These are phyloP conservation scores for Lachancea fermentati DNA, from an alignment of 805 yeast species.

Conservation along the genomic window DNA sequence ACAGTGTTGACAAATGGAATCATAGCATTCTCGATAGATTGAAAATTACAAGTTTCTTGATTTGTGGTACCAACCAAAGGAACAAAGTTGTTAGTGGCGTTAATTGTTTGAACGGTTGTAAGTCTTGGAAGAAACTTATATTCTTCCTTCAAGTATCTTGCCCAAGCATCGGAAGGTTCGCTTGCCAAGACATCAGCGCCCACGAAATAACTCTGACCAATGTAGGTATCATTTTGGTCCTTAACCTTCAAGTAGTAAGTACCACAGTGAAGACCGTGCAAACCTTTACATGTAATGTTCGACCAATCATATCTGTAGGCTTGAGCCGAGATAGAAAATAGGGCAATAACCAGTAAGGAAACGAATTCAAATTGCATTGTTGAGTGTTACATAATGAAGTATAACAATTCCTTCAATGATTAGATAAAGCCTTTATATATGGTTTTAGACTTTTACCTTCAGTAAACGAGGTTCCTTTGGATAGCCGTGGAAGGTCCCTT, in stretches of 20 bases:
- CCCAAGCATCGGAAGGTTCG: conserved; percentile 14
- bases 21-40: conserved; percentile 11
- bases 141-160: conserved; percentile 11
- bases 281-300: conserved; percentile 11
- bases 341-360: not conserved
- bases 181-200: conserved; percentile 13
- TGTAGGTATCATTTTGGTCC: conserved; percentile 10
- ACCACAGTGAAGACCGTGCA: conserved; percentile 16
- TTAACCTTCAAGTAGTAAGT: conserved; percentile 13
- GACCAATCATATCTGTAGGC: conserved; percentile 13
- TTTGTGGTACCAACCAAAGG: conserved; percentile 14
- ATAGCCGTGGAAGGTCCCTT: too few species aligned
- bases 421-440: too few species aligned
- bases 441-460: too few species aligned
- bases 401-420: too few species aligned
- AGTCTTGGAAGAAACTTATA: conserved; percentile 11
- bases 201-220: conserved; percentile 13
- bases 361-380: not conserved
- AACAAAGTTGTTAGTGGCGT: conserved; percentile 13
- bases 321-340: conserved; percentile 5
- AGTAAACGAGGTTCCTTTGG: too few species aligned
- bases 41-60: conserved; percentile 13
- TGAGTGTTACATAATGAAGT: too few species aligned
- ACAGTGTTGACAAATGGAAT: conserved; percentile 12
- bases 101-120: conserved; percentile 13